These are phyloP conservation scores for Rhynchospora tenuis DNA, from an alignment of 176 grass and related monocot genomes.

Conservation along the genomic window DNA sequence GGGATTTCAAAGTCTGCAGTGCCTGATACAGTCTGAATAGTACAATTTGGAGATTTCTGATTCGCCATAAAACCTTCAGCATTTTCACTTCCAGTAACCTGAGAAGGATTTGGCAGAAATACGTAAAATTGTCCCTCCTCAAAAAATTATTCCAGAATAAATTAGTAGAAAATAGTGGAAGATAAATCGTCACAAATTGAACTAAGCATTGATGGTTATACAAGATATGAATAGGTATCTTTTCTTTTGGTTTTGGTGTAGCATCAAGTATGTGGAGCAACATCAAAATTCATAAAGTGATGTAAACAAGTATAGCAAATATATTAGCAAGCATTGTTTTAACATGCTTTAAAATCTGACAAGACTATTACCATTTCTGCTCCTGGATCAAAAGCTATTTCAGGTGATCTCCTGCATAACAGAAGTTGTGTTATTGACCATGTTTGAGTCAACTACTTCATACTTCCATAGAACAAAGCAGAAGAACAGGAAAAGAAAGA, in stretches of 20 bases:
- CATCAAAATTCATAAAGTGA: not conserved
- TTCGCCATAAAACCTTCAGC: constrained; percentile 33
- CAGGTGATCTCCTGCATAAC: constrained; percentile 59
- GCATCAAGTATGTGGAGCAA: not conserved
- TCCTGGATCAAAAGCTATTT: constrained; percentile 28
- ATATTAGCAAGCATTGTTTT: not conserved
- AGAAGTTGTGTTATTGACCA: constrained; percentile 31
- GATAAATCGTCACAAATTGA: constrained; percentile 19
- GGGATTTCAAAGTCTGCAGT: constrained; percentile 67
- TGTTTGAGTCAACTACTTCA: not conserved
- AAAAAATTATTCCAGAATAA: no score
- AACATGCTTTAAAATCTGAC: constrained; percentile 6
- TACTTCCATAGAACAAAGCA: not conserved
- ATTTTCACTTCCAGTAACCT: constrained; percentile 45
- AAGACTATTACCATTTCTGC: constrained; percentile 35
- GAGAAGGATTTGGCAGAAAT: no score
- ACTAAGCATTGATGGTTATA: constrained; percentile 1
- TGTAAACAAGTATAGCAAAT: not conserved
- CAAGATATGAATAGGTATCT: not conserved
- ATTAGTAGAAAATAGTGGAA: constrained; percentile 24
- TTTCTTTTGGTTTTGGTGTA: not conserved
- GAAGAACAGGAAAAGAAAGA: not conserved
- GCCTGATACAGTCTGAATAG: constrained; percentile 28
- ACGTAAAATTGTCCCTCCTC: no score
- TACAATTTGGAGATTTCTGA: constrained; percentile 27